phyloP scores from a whole-genome alignment of 2,329 filamentous ascomycete genomes.

The Dactylonectria macrodidyma region DNA sequence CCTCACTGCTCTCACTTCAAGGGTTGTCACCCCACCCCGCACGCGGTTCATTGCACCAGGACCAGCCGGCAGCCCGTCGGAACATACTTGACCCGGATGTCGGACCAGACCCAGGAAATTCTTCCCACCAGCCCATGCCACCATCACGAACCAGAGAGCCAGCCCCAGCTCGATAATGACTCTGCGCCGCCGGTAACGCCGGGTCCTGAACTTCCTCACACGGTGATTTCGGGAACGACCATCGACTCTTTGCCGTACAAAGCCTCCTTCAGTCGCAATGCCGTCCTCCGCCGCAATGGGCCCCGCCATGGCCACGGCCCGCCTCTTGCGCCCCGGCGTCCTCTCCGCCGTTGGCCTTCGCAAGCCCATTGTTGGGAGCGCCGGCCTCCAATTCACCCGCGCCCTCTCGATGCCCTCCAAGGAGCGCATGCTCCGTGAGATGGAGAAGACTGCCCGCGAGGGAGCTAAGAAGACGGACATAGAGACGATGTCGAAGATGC shows the following conservation, averaged over 20 bases:
- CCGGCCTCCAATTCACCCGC: slow-evolving; percentile 44
- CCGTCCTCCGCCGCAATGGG: slow-evolving; percentile 37
- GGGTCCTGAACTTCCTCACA: slow-evolving; percentile 26
- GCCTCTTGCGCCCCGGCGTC: slow-evolving; percentile 40
- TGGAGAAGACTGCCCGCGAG: slow-evolving; percentile 44
- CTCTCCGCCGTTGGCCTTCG: slow-evolving; percentile 31
- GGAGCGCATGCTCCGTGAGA: slow-evolving; percentile 48
- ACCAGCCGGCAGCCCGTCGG: slow-evolving; percentile 21
- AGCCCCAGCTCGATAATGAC: slow-evolving; percentile 45
- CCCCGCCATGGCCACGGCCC: slow-evolving; percentile 30
- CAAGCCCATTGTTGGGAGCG: slow-evolving; percentile 38
- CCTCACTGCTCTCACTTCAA: slow-evolving; percentile 22
- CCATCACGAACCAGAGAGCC: slow-evolving; percentile 11
- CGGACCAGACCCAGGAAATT: slow-evolving; percentile 46
- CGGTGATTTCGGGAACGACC: slow-evolving; percentile 3
- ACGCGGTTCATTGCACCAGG: not conserved
- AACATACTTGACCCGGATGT: slow-evolving; percentile 41
- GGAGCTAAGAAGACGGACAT: slow-evolving; percentile 44
- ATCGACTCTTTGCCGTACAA: not conserved
- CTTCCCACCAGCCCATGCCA: slow-evolving; percentile 33
- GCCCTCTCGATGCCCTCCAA: slow-evolving; percentile 46
- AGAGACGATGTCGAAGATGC: slow-evolving; percentile 50
- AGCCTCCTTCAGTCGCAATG: slow-evolving; percentile 31
- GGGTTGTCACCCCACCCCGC: not conserved
- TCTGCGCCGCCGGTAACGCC: slow-evolving; percentile 45